These are phyloP conservation scores for Chaetoceros tenuissimus DNA, from an alignment of 108 stramenopile species.

Conservation along the genomic window DNA sequence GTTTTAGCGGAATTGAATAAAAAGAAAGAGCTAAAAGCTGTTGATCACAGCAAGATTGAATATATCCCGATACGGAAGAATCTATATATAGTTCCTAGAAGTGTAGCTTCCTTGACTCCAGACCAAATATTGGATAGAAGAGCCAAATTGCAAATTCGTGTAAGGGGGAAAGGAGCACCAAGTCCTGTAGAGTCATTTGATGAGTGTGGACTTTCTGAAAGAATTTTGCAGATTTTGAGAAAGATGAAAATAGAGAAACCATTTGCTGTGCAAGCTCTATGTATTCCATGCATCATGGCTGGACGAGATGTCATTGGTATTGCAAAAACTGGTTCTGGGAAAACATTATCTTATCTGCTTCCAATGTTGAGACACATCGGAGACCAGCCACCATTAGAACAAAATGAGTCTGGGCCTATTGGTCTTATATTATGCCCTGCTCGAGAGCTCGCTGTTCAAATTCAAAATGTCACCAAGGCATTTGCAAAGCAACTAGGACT, in stretches of 20 bases:
- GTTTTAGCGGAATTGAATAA: constrained; percentile 85
- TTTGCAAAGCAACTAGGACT: constrained; percentile 68
- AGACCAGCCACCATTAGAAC: constrained; percentile 87
- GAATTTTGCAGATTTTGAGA: constrained; percentile 60
- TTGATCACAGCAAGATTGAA: constrained; percentile 88
- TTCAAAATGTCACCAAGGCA: constrained; percentile 81
- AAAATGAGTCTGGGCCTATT: constrained; percentile 92
- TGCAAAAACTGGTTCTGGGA: constrained; percentile 97
- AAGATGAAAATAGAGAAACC: constrained; percentile 70
- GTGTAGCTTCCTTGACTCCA: constrained; percentile 46
- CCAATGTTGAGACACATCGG: constrained; percentile 91
- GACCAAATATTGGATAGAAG: constrained; percentile 65
- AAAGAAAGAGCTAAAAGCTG: constrained; percentile 90
- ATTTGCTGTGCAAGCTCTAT: constrained; percentile 96
- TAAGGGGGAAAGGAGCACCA: constrained; percentile 88
- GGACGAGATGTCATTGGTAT: constrained; percentile 99
- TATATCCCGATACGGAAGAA: constrained; percentile 92
- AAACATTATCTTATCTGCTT: constrained; percentile 93
- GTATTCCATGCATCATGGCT: constrained; percentile 95
- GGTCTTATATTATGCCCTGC: constrained; percentile 95
- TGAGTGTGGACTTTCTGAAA: constrained; percentile 89
- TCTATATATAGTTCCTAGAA: constrained; percentile 87
- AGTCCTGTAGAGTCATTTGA: constrained; percentile 84
- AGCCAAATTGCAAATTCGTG: constrained; percentile 77
- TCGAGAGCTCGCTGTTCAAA: constrained; percentile 94